These are phyloP conservation scores for Aspergillus avenaceus DNA, from an alignment of 495 filamentous ascomycete genomes.

Conservation along the genomic window DNA sequence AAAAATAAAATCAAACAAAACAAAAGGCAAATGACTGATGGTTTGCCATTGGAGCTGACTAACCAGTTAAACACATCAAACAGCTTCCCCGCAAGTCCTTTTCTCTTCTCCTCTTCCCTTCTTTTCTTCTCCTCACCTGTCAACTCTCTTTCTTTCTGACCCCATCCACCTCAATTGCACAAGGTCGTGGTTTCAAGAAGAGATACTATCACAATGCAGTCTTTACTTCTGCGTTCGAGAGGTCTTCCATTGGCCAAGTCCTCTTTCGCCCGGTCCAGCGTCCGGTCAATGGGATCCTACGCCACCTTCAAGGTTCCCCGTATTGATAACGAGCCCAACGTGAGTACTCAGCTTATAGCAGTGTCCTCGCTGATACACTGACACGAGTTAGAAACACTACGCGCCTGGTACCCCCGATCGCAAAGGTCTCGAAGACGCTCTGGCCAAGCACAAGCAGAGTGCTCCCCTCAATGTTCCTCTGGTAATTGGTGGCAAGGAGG, in stretches of 20 bases:
- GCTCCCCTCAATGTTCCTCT: slow-evolving; percentile 69
- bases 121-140: slow-evolving; percentile 9
- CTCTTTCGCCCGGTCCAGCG: slow-evolving; percentile 22
- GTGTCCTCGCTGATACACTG: background rate
- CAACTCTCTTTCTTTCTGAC: background rate
- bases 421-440: slow-evolving; percentile 63
- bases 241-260: slow-evolving; percentile 27
- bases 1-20: background rate
- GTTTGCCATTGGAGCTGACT: background rate
- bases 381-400: slow-evolving; percentile 69
- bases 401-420: slow-evolving; percentile 75
- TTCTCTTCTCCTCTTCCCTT: slow-evolving; percentile 3
- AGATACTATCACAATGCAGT: slow-evolving; percentile 28
- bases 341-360: slow-evolving; percentile 44
- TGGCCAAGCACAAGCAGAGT: slow-evolving; percentile 56
- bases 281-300: slow-evolving; percentile 46
- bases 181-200: background rate
- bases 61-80: background rate
- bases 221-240: slow-evolving; percentile 29
- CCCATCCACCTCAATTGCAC: background rate
- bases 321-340: slow-evolving; percentile 90
- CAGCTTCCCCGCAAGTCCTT: slow-evolving; percentile 7
- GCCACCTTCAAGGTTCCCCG: slow-evolving; percentile 84
- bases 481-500: slow-evolving; percentile 74
- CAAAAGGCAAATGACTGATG: background rate